phyloP scores from a whole-genome alignment of 2,329 filamentous ascomycete species.

The Cladophialophora carrionii region DNA sequence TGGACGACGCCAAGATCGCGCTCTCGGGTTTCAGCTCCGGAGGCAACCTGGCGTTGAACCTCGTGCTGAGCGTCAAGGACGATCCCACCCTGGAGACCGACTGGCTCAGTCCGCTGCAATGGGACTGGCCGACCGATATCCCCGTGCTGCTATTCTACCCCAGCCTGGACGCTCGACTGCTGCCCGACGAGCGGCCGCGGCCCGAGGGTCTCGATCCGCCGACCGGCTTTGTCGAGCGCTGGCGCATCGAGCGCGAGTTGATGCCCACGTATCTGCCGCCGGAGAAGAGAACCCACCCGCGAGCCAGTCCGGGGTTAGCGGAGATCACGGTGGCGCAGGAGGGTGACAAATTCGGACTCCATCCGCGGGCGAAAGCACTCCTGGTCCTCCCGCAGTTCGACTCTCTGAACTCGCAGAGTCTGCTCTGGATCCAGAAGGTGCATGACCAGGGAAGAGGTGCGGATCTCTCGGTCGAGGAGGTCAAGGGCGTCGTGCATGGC shows the following conservation, averaged over 20 bases:
- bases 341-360: conserved; percentile 27
- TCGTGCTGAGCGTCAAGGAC: conserved; percentile 33
- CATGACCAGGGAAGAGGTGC: conserved; percentile 29
- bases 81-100: conserved; percentile 29
- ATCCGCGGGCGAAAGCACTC: conserved; percentile 35
- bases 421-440: conserved; percentile 37
- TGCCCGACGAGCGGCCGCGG: conserved; percentile 36
- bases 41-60: conserved; percentile 51
- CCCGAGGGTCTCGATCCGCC: conserved; percentile 34
- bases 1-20: conserved; percentile 47
- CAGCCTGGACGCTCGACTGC: conserved; percentile 34
- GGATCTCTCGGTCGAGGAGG: conserved; percentile 34
- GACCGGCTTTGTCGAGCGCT: conserved; percentile 30
- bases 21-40: conserved; percentile 54
- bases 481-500: conserved; percentile 36
- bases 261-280: conserved; percentile 38
- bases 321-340: conserved; percentile 18
- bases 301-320: conserved; percentile 37
- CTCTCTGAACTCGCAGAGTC: conserved; percentile 33
- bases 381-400: conserved; percentile 38
- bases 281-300: conserved; percentile 25
- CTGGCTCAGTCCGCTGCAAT: conserved; percentile 32
- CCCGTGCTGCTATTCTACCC: conserved; percentile 39
- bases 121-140: conserved; percentile 30
- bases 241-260: conserved; percentile 35